phyloP scores from a whole-genome alignment of 2,329 filamentous ascomycete species.

The Diaporthe ilicicola region DNA sequence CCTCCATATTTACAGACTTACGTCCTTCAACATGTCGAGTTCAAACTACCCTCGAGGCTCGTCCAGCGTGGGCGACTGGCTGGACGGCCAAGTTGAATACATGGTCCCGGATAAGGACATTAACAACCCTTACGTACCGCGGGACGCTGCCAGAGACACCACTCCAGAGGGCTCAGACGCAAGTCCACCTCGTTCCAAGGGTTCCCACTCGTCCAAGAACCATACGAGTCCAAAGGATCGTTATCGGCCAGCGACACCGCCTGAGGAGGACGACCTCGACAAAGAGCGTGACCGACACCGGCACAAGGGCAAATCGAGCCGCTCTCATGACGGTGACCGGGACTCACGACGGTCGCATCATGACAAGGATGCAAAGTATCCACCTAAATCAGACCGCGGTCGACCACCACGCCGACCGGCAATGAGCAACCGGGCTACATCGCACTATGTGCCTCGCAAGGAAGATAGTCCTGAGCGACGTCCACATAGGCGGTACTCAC shows the following conservation, averaged over 20 bases:
- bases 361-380: slow-evolving; percentile 27
- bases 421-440: slow-evolving; percentile 19
- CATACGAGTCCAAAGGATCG: not conserved
- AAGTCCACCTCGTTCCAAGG: not conserved
- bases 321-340: not conserved
- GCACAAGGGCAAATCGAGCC: slow-evolving; percentile 4
- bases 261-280: slow-evolving; percentile 25
- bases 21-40: slow-evolving; percentile 12
- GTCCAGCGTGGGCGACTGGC: slow-evolving; percentile 31
- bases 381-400: slow-evolving; percentile 27
- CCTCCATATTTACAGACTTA: not conserved
- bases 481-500: slow-evolving; percentile 19
- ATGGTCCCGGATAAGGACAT: slow-evolving; percentile 26
- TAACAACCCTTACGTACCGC: slow-evolving; percentile 17
- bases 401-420: slow-evolving; percentile 28
- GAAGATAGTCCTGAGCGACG: slow-evolving; percentile 14
- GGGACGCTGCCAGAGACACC: not conserved
- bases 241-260: slow-evolving; percentile 23
- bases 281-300: slow-evolving; percentile 14
- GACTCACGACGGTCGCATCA: slow-evolving; percentile 13
- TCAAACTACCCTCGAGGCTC: slow-evolving; percentile 6
- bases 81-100: slow-evolving; percentile 32
- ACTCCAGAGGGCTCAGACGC: slow-evolving; percentile 17
- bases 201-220: not conserved
- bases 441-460: slow-evolving; percentile 22